phyloP scores from a whole-genome alignment of 2,329 filamentous ascomycete species.

The Arthroderma uncinatum region DNA sequence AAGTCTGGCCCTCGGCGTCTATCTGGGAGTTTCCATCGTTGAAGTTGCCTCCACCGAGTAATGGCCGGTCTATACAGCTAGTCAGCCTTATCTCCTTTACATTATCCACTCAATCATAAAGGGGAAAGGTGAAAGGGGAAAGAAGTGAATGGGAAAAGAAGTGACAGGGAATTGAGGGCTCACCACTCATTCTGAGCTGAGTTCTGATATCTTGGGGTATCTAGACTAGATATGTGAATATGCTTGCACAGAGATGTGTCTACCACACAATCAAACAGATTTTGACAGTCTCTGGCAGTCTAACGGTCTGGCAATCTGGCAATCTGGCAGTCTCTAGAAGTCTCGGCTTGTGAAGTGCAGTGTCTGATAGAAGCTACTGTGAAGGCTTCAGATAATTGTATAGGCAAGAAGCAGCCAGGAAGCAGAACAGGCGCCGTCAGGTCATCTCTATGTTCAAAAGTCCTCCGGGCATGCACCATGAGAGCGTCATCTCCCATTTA shows the following conservation, averaged over 20 bases:
- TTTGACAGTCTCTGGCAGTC: background rate
- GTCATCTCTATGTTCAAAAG: background rate
- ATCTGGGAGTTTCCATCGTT: background rate
- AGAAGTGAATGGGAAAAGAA: background rate
- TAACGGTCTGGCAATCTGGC: no score
- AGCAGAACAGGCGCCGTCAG: background rate
- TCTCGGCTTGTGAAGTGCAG: no score
- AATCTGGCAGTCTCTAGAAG: no score
- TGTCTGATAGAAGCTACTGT: no score
- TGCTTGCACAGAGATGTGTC: background rate
- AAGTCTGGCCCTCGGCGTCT: background rate
- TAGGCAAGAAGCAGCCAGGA: background rate
- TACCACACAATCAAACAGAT: background rate
- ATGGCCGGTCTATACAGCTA: background rate
- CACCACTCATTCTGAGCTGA: constrained; percentile 1
- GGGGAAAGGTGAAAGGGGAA: background rate
- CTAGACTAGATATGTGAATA: background rate
- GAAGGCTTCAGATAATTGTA: no score
- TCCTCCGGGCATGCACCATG: background rate
- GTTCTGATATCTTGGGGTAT: background rate
- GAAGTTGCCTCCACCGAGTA: background rate
- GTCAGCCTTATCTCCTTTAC: background rate
- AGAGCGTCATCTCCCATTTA: background rate
- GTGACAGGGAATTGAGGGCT: background rate
- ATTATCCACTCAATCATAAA: no score